Base-by-base conservation (phyloP, 257 asterid species). In the Jaltomata sinuosa region DNA sequence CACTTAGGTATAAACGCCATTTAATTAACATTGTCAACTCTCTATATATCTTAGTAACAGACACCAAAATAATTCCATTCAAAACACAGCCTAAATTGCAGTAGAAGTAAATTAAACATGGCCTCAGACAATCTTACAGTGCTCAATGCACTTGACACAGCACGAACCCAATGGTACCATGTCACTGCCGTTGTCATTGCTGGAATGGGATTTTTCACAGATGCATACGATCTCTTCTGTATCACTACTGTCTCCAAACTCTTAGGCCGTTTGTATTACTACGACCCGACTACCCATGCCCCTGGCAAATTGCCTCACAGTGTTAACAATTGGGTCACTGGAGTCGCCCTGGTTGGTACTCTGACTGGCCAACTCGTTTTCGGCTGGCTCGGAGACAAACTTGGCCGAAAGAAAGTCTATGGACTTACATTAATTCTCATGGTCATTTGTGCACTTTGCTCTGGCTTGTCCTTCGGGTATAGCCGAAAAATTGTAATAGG, bases 371-470 rank as follows among this genome's bases (percentile, higher is more conserved):
- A 92, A 42, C 89, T 93, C 57, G 92, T 93, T 85, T 93, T 93
- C 47, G 97, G 97, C 3, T 91, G 96, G 97, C 93, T 93, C 5
- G 97, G 95, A 0, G 97, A 93, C 79, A 93, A 92, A 54, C 85
- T 93, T 92, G 96, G 97, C 0, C 87, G 95, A 2, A 93, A 93
- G 31, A 88, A 31, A 11, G 97, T 93, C 0, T 93, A 93, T 71
- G 97, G 97, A 0, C 32, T 93, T 19, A 94, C 97, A 18, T 87
- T 94, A 1, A 1, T 92, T 18, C 84, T 94, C 11, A 94, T 94
- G 97, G 27, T 91, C 16, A 10, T 85, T 2, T 91, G 93, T 84
- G 91, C 97, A 2, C 1, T 93, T 3, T 93, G 91, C 29, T 93
- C 95, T 0, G 95, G 89, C 0, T 89, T 93, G n/a, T 93, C 97